Conservation (phyloP, 768 basidiomycete genomes). For the Gyrodon lividus region DNA sequence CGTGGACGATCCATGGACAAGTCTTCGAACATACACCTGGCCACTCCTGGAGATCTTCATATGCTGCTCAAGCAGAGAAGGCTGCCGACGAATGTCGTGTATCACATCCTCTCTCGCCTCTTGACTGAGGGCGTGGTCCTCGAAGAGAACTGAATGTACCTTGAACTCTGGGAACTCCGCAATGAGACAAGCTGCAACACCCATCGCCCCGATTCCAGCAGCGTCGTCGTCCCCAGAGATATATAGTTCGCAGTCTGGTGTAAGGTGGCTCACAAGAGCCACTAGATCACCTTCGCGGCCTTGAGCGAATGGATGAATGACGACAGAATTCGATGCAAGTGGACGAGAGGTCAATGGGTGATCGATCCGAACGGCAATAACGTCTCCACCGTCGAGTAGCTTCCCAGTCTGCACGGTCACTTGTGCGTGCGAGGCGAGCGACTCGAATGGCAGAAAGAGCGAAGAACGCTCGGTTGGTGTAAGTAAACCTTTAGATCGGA, state of each 20-base stretch:
- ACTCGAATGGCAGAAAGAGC: not conserved
- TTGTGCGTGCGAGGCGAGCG: not conserved
- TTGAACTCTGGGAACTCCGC: conserved; percentile 12
- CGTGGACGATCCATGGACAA: conserved; percentile 8
- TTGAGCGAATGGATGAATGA: conserved; percentile 10
- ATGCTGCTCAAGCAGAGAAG: conserved; percentile 9
- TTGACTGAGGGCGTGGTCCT: conserved; percentile 8
- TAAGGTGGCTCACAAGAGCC: conserved; percentile 4
- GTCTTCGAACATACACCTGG: conserved; percentile 14
- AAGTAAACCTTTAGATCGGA: not conserved
- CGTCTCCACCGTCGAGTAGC: not conserved
- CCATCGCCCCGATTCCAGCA: conserved; percentile 13
- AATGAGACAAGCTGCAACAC: conserved; percentile 10
- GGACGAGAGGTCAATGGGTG: not conserved
- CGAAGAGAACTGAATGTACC: conserved; percentile 12
- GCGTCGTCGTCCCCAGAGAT: conserved; percentile 12
- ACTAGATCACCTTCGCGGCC: conserved; percentile 10
- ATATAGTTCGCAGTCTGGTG: conserved; percentile 8
- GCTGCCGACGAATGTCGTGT: conserved; percentile 5
- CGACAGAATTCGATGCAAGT: not conserved
- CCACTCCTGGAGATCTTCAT: conserved; percentile 13
- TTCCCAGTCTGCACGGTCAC: not conserved
- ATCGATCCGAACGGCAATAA: not conserved
- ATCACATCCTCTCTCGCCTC: conserved; percentile 6
- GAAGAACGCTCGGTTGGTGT: not conserved